Conservation (phyloP, 768 basidiomycete species). For the Cystoderma amianthinum region DNA sequence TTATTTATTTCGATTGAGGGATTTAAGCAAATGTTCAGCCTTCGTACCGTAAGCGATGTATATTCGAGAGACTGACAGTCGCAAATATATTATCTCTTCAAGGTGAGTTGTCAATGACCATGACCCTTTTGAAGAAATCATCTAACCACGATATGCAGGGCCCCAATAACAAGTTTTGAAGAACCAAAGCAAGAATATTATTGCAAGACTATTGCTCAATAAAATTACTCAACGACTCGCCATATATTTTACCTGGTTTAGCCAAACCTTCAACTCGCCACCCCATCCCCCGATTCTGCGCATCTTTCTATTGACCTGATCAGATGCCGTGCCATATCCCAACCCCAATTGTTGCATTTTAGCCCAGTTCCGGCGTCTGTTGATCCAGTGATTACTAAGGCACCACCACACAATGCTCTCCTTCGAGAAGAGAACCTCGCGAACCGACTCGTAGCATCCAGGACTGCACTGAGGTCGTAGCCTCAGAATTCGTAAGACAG, state of each 20-base stretch:
- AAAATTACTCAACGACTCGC: constrained; percentile 1
- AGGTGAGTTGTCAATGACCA: no score
- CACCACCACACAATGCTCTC: constrained; percentile 50
- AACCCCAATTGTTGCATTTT: constrained; percentile 25
- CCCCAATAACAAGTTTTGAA: no score
- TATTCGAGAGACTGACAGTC: no score
- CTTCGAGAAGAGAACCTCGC: constrained; percentile 34
- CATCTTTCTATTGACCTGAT: constrained; percentile 27
- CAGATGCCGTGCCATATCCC: constrained; percentile 19
- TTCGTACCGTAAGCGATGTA: no score
- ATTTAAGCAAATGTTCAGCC: no score
- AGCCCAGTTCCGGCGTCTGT: constrained; percentile 16
- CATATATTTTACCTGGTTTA: constrained; percentile 24
- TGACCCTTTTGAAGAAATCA: no score
- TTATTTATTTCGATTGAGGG: no score
- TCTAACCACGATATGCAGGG: no score
- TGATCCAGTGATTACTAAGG: constrained; percentile 29
- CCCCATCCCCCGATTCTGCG: constrained; percentile 47
- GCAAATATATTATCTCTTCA: no score
- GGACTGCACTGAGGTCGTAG: constrained; percentile 32
- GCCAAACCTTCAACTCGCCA: constrained; percentile 32
- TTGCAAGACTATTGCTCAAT: no score
- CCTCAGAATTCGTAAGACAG: constrained; percentile 36
- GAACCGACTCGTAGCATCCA: constrained; percentile 38
- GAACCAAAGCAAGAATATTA: no score